phyloP scores from a whole-genome alignment of 2,329 filamentous ascomycete genomes.

The Fusarium metavorans region DNA sequence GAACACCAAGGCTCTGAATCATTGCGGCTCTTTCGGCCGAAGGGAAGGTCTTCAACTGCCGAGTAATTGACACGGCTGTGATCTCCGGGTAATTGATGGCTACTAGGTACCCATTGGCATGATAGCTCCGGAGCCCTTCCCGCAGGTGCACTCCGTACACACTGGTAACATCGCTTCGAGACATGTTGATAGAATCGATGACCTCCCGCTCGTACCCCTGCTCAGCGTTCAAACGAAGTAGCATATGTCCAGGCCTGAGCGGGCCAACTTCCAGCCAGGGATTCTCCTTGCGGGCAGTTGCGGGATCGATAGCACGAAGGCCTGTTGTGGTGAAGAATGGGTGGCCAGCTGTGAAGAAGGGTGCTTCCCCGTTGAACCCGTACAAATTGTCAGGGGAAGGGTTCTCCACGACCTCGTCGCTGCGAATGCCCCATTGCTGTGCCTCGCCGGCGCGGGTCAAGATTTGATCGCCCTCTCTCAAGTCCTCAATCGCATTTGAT shows the following conservation, averaged over 20 bases:
- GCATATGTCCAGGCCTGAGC: neutral
- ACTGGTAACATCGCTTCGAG: neutral
- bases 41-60: neutral
- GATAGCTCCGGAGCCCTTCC: slow-evolving; percentile 14
- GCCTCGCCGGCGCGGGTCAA: neutral
- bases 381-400: neutral
- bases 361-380: neutral
- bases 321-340: slow-evolving; percentile 4
- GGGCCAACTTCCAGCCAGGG: slow-evolving; percentile 5
- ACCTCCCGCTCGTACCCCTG: neutral
- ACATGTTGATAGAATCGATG: neutral
- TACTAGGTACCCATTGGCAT: slow-evolving; percentile 18
- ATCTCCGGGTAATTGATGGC: slow-evolving; percentile 19
- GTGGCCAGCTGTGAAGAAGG: slow-evolving; percentile 7
- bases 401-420: neutral
- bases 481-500: neutral
- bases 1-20: neutral
- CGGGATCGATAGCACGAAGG: neutral
- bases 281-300: neutral
- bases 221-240: neutral
- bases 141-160: slow-evolving; percentile 12
- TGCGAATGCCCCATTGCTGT: neutral
- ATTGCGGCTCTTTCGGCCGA: neutral
- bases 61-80: neutral
- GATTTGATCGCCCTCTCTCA: neutral